phyloP scores from a whole-genome alignment of 257 asterid species.

The Ophiorrhiza pumila region DNA sequence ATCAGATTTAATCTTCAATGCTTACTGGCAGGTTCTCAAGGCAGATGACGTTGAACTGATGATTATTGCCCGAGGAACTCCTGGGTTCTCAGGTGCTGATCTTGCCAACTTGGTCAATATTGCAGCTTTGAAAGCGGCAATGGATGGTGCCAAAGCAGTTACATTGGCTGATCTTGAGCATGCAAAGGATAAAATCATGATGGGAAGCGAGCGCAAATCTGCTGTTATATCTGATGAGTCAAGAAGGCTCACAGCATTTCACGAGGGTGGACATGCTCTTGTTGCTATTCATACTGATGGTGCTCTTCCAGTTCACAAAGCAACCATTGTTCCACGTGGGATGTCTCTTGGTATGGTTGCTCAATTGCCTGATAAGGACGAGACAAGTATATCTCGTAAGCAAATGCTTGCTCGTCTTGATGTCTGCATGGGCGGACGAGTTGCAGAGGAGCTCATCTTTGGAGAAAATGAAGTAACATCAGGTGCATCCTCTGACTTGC shows the following conservation, averaged over 20 bases:
- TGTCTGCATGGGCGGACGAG: constrained; percentile 86
- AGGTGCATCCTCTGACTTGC: constrained; percentile 79
- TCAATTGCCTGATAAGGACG: constrained; percentile 76
- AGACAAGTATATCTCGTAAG: constrained; percentile 71
- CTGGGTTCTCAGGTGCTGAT: constrained; percentile 96
- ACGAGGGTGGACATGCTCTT: constrained; percentile 95
- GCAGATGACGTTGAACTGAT: constrained; percentile 88
- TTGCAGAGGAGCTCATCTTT: constrained; percentile 84
- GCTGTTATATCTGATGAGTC: constrained; percentile 82
- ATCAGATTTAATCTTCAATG: background rate
- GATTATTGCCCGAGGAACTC: constrained; percentile 86
- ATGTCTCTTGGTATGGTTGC: constrained; percentile 92
- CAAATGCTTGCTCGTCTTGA: constrained; percentile 90
- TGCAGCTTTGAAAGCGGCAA: constrained; percentile 87
- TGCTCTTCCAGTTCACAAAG: constrained; percentile 84
- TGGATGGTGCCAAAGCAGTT: constrained; percentile 84
- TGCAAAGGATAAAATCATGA: constrained; percentile 90
- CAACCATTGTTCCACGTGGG: constrained; percentile 88
- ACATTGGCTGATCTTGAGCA: constrained; percentile 73
- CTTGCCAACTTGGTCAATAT: constrained; percentile 84
- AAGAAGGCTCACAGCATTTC: constrained; percentile 74
- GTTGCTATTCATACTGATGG: constrained; percentile 87
- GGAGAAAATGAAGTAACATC: constrained; percentile 87
- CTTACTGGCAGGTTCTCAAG: constrained; percentile 56
- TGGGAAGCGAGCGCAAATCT: constrained; percentile 93